A percentile compares a stretch with the other conserved stretches of the same genome.
Conservation (phyloP, 23 red algal genomes). For the Gracilaria gracilis region DNA sequence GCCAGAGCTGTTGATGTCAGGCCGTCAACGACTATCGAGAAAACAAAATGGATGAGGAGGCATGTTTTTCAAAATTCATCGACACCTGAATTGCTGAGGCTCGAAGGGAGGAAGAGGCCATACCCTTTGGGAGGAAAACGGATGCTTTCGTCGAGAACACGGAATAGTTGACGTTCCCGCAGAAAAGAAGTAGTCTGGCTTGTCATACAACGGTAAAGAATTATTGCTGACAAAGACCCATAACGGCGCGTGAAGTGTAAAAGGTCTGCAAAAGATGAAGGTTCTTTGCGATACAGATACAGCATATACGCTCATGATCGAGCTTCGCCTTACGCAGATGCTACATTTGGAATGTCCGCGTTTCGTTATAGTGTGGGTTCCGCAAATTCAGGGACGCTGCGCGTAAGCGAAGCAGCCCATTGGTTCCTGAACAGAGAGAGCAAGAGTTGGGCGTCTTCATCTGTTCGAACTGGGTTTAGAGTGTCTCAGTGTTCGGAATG, state of each 20-base stretch:
- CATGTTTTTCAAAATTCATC: neutral
- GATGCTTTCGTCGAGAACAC: neutral
- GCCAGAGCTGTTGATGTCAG: neutral
- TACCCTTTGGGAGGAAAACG: neutral
- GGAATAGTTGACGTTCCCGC: no score
- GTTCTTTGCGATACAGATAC: no score
- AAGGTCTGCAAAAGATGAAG: neutral
- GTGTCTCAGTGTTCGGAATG: no score
- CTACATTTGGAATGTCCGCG: no score
- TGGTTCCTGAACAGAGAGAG: no score
- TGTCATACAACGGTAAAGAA: neutral
- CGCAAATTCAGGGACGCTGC: no score
- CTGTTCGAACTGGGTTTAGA: no score
- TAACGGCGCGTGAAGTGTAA: neutral
- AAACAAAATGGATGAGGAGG: neutral
- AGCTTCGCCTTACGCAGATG: no score
- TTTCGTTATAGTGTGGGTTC: no score
- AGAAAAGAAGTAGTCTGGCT: neutral
- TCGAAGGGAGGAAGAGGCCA: neutral
- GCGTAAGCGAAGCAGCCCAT: no score
- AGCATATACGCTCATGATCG: no score
- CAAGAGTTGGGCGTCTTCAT: no score
- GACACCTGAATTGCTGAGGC: neutral
- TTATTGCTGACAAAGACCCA: neutral
- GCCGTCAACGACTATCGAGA: neutral